Evolutionary conservation across 305 asterid genomes (phyloP).

Genomic region (Solanum hybrid): DNA sequence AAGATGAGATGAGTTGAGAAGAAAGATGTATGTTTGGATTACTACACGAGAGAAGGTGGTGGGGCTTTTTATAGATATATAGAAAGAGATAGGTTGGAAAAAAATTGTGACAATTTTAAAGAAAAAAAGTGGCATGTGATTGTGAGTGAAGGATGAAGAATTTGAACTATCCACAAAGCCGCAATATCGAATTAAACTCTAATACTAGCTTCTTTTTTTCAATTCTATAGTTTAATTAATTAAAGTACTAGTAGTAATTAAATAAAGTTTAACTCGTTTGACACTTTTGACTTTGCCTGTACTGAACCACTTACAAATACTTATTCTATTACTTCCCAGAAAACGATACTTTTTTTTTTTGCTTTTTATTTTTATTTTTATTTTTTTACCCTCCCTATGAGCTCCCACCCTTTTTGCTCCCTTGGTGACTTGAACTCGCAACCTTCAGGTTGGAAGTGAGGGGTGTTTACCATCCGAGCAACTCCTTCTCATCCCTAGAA

Average conservation of each 20-base stretch:
- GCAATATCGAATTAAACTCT: neutral
- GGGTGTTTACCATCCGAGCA: no score
- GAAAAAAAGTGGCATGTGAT: neutral
- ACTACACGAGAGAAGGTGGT: conserved; percentile 3
- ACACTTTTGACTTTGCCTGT: neutral
- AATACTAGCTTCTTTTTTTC: neutral
- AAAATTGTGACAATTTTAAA: neutral
- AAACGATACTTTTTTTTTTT: no score
- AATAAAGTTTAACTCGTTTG: neutral
- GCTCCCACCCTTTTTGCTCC: no score
- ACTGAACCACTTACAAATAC: neutral
- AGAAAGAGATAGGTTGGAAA: neutral
- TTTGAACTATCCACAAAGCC: neutral
- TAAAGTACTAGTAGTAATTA: neutral
- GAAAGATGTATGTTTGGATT: neutral
- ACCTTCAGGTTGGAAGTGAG: no score
- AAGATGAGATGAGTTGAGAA: neutral
- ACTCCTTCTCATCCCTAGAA: neutral
- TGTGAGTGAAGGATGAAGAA: neutral
- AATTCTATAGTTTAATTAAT: neutral
- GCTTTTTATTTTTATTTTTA: no score
- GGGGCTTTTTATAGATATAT: conserved; percentile 3
- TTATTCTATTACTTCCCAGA: neutral
- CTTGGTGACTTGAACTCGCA: no score
- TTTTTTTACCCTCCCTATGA: no score